These are phyloP conservation scores for Monoraphidium neglectum DNA, from an alignment of 139 green algal species.

Conservation along the genomic window DNA sequence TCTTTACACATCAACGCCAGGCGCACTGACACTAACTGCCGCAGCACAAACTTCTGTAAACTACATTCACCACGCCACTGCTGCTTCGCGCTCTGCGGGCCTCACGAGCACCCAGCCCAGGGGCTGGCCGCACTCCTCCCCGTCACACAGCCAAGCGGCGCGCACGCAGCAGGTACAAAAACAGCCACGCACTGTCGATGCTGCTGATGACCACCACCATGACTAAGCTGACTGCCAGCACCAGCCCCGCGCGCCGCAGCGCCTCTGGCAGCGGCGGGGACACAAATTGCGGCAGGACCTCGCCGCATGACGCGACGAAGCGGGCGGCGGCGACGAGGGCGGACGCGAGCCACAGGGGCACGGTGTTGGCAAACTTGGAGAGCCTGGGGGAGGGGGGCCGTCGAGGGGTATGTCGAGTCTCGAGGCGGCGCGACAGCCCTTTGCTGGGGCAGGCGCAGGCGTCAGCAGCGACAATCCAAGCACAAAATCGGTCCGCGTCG, in stretches of 20 bases:
- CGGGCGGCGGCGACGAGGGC: not conserved
- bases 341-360: not conserved
- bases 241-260: constrained; percentile 13
- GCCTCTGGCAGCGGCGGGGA: constrained; percentile 7
- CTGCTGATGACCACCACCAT: constrained; percentile 20
- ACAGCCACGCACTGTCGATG: constrained; percentile 33
- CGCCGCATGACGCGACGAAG: constrained; percentile 9
- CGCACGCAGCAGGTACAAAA: constrained; percentile 24
- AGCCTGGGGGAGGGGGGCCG: not conserved
- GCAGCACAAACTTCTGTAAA: too few relatives aligned
- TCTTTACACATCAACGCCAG: too few relatives aligned
- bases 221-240: constrained; percentile 24
- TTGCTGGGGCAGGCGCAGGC: constrained; percentile 13
- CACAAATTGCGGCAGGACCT: constrained; percentile 19
- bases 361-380: too few relatives aligned
- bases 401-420: not conserved
- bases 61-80: too few relatives aligned
- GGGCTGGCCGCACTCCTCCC: too few relatives aligned
- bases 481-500: too few relatives aligned
- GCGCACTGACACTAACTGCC: too few relatives aligned
- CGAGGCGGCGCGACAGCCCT: not conserved
- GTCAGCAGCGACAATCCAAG: too few relatives aligned
- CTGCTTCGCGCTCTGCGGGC: too few relatives aligned
- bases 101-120: too few relatives aligned
- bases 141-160: constrained; percentile 3